Base-by-base conservation (phyloP, 2,329 filamentous ascomycete genomes). In the Pestalotiopsis sp. region DNA sequence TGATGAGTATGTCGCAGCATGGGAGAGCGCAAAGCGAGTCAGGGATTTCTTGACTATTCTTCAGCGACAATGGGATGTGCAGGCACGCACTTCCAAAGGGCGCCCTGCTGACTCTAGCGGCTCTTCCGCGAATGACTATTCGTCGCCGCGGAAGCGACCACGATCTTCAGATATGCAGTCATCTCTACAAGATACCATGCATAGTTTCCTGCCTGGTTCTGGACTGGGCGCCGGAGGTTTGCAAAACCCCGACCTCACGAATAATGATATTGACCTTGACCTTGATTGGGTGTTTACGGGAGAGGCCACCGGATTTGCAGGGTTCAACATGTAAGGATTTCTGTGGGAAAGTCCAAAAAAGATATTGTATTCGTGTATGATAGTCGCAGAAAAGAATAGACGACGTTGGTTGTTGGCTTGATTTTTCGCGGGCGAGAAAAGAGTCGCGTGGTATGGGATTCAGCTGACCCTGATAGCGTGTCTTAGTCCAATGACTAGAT, bases 1-100 rank as follows among this genome's bases (percentile, higher is more conserved):
- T 36, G 72, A 72, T 25, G 69, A 73, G 67, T 71, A 72, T 49
- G 62, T 60, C 2, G 38, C 65, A n/a, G 61, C 70, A 11, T 72
- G 70, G 70, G 68, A 72, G 13, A 72, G 65, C 23, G 71, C 70
- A 2, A 71, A 69, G 57, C 59, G 68, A 14, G 70, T 65, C 4
- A 67, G 61, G 3, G 67, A 70, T 45, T 70, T 72, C 55, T 59
- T 72, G 3, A 67, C 61, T 17, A 25, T 67, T 25, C 55, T 71
- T 11, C 67, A 66, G 59, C 64, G 68, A 13, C 69, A 68, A 25
- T 70, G 68, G 66, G 68, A 71, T 20, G 25, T 60, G 1, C 57
- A 60, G 57, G 57, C 23, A 7, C 57, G 57, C 4, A 14, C 57
- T 12, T 27, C 57, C 12, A 27, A 23, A 38, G 57, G 25, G n/a